Evolutionary conservation across 208 protist genomes (phyloP), one percentile per base, ranked within the genome.

Genomic region (Acanthamoeba royreba): DNA sequence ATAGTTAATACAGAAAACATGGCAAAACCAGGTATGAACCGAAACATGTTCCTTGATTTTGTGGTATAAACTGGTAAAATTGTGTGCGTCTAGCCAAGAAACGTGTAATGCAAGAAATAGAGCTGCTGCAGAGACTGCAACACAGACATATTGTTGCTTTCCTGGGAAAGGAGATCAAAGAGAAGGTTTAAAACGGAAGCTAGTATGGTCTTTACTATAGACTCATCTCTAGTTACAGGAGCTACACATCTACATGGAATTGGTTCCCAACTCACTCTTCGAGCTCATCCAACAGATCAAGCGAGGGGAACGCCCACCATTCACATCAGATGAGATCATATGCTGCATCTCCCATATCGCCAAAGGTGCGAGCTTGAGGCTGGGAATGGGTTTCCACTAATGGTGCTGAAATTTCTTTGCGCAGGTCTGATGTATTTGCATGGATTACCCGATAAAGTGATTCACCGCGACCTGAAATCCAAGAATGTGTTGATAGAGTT

Each of bases 261-360:
- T 89, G 33, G n/a, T 89, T 8, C 83, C 83, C 0, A 25, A 89
- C 25, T 89, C 83, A 3, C 31, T 89, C 17, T 89, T 47, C 19
- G 83, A 89, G 11, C 25, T 89, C 9, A 89, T 89, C n/a, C 83
- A 89, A 22, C 45, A 66, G 52, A 31, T 89, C 47, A 89, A 89
- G 28, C 22, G 33, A 42, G 38, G 53, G 1, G 9, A 45, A 38
- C 46, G 83, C 0, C 9, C 46, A 4, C 31, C 53, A 19, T 89
- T 89, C 47, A 66, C 43, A 11, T 49, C 83, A 28, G 83, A 66
- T n/a, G 83, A 89, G n/a, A 89, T 89, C 83, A 66, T 89, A 33
- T 66, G 47, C 7, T 89, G 83, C 38, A 28, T 89, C 31, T 43
- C 83, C 9, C 83, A 89, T 42, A 66, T 89, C 8, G 83, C 47